Percentiles rank a stretch among this genome's conserved stretches.
These are phyloP conservation scores for Penicillium brevicompactum DNA, from an alignment of 2,329 filamentous ascomycete species.

Conservation along the genomic window DNA sequence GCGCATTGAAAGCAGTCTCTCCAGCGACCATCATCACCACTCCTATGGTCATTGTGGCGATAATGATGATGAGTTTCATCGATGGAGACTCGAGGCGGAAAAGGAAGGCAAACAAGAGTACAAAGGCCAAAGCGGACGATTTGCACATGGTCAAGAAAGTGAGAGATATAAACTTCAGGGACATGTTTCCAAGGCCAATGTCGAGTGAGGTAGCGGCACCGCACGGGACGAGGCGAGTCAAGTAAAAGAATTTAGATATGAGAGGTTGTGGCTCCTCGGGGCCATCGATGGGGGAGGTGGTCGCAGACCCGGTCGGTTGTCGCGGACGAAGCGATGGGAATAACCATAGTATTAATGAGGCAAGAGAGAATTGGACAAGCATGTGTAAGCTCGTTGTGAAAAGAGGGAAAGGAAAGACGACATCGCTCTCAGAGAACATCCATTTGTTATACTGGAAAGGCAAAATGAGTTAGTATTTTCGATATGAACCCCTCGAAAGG, in stretches of 20 bases:
- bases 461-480: slow-evolving; percentile 9
- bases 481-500: not conserved
- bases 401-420: slow-evolving; percentile 91
- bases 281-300: slow-evolving; percentile 47
- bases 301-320: slow-evolving; percentile 30
- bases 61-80: slow-evolving; percentile 81
- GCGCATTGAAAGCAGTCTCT: slow-evolving; percentile 82
- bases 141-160: slow-evolving; percentile 99
- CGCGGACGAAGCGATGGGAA: slow-evolving; percentile 79
- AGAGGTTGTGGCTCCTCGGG: slow-evolving; percentile 57
- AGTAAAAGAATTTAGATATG: slow-evolving; percentile 88
- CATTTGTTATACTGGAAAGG: slow-evolving; percentile 88
- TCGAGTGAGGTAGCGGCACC: slow-evolving; percentile 91
- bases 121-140: slow-evolving; percentile 92
- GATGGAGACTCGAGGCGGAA: slow-evolving; percentile 90
- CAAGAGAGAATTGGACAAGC: slow-evolving; percentile 85
- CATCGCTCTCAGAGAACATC: slow-evolving; percentile 88
- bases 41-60: slow-evolving; percentile 85
- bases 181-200: slow-evolving; percentile 94
- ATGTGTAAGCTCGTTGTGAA: slow-evolving; percentile 96
- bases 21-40: slow-evolving; percentile 99
- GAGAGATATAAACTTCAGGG: slow-evolving; percentile 90
- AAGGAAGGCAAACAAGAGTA: slow-evolving; percentile 90
- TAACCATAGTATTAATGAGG: slow-evolving; percentile 75
- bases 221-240: slow-evolving; percentile 88